Percentiles rank a stretch among this genome's conserved stretches.
These are phyloP conservation scores for Aspergillus sp. DNA, from an alignment of 2,329 filamentous ascomycete species.

Conservation along the genomic window DNA sequence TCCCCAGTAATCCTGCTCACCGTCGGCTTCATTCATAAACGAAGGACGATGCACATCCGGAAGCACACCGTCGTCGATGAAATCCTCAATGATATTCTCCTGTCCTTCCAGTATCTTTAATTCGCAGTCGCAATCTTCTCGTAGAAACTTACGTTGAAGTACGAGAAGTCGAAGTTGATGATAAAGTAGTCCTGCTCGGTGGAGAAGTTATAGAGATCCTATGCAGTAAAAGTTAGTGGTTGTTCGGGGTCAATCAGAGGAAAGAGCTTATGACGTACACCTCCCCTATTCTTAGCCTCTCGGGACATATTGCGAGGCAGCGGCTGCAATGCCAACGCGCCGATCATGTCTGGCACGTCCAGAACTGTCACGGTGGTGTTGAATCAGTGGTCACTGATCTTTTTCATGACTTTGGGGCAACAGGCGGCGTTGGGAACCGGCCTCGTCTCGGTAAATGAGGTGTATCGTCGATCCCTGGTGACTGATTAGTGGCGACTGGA, in stretches of 20 bases:
- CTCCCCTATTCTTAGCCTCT: conserved; percentile 35
- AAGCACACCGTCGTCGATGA: conserved; percentile 34
- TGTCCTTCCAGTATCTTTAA: conserved; percentile 40
- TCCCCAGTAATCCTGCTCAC: conserved; percentile 46
- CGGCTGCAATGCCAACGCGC: conserved; percentile 39
- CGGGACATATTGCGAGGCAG: conserved; percentile 34
- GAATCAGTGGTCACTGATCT: conserved; percentile 34
- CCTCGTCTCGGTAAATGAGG: conserved; percentile 40
- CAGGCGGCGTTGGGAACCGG: conserved; percentile 34
- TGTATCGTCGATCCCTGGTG: conserved; percentile 38
- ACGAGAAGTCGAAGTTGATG: conserved; percentile 48
- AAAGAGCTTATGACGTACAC: conserved; percentile 31
- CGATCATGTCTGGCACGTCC: conserved; percentile 28
- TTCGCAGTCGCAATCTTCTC: conserved; percentile 41
- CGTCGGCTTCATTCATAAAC: conserved; percentile 50
- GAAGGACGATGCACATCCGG: conserved; percentile 44
- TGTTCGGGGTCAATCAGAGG: not conserved
- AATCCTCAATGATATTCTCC: conserved; percentile 33
- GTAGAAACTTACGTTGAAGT: conserved; percentile 31
- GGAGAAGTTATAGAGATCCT: conserved; percentile 44
- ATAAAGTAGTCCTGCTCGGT: conserved; percentile 44
- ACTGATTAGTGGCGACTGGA: conserved; percentile 4
- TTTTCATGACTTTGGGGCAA: conserved; percentile 30
- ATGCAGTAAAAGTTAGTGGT: not conserved
- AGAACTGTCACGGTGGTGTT: conserved; percentile 29